Evolutionary conservation across 352 stramenopile genomes (phyloP).

Genomic region (Phytophthora kernoviae): DNA sequence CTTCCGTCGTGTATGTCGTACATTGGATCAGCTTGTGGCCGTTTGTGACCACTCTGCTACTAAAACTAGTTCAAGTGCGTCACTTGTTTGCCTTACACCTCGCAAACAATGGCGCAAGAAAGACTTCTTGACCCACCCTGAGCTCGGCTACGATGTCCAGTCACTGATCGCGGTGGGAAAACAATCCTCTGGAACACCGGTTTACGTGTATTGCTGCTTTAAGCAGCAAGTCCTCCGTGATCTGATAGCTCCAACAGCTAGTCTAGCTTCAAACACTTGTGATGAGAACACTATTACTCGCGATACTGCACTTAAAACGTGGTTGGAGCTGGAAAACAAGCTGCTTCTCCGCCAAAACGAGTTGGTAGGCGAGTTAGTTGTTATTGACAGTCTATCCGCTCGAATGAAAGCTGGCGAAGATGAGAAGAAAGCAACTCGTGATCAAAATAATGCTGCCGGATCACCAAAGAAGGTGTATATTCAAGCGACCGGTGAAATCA

Average conservation of each 20-base stretch:
- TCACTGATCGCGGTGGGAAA: constrained; percentile 26
- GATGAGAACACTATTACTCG: background rate
- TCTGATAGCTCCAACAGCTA: background rate
- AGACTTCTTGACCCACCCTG: constrained; percentile 51
- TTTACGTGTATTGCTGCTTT: constrained; percentile 50
- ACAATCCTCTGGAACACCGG: constrained; percentile 20
- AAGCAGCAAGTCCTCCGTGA: constrained; percentile 17
- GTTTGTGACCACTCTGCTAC: background rate
- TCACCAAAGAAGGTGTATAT: constrained; percentile 28
- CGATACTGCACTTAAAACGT: constrained; percentile 22
- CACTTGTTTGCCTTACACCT: constrained; percentile 51
- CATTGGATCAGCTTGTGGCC: constrained; percentile 40
- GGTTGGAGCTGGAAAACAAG: constrained; percentile 18
- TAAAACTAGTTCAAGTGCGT: constrained; percentile 2
- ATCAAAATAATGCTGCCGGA: background rate
- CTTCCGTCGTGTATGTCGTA: constrained; percentile 43
- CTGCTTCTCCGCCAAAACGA: constrained; percentile 13
- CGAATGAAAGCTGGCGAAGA: constrained; percentile 16
- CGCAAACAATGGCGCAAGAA: constrained; percentile 73
- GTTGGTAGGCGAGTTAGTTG: constrained; percentile 7
- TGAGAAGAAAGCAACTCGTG: constrained; percentile 20
- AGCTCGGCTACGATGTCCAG: constrained; percentile 38
- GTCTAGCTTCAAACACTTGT: background rate
- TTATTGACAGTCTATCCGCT: constrained; percentile 20
- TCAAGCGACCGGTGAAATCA: constrained; percentile 42